Evolutionary conservation across 208 protist genomes (phyloP), one percentile per base, ranked within the genome.

Genomic region (Acanthamoeba divionensis): DNA sequence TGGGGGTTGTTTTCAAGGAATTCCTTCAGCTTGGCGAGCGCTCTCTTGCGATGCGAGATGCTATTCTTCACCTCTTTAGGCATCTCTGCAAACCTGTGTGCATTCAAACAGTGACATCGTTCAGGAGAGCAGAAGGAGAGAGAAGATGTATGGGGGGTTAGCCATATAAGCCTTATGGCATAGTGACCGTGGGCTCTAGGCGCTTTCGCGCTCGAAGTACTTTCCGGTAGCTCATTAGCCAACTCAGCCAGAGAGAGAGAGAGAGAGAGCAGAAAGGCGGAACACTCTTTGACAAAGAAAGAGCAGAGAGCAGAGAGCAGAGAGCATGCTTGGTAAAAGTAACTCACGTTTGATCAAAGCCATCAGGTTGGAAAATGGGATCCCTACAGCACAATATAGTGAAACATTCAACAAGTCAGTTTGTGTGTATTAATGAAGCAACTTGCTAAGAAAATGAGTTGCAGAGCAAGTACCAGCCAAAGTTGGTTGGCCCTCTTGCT

Each of bases 361-460:
- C 94, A 15, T 95, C 95, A 1, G 98, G 98, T 24, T 97, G 92
- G 92, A 99, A 99, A 41, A 99, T 95, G 21, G 97, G 97, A 82
- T 99, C 98, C 97, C 97, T 99, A 24, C 96, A 96, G 77, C 98
- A 98, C 97, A 5, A 91, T 86, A 75, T 95, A 60, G 90, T 41
- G 66, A 95, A 67, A 31, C 93, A 66, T 86, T 21, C 63, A 50
- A 18, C 87, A 91, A 24, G 10, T 62, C 10, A n/a, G 13, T 73
- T n/a, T 10, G 9, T 26, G 9, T 10, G 38, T 66, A 82, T 10
- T 82, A 73, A 82, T 52, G 33, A 82, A 24, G 33, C 26, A 87
- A 75, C 57, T 13, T 26, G 41, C 44, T 24, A 21, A 87, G 50
- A 15, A 63, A 69, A 9, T 9, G 26, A 66, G 33, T 31, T 75